Evolutionary conservation across 352 stramenopile species (phyloP).

Genomic region (Phytophthora hibernalis): DNA sequence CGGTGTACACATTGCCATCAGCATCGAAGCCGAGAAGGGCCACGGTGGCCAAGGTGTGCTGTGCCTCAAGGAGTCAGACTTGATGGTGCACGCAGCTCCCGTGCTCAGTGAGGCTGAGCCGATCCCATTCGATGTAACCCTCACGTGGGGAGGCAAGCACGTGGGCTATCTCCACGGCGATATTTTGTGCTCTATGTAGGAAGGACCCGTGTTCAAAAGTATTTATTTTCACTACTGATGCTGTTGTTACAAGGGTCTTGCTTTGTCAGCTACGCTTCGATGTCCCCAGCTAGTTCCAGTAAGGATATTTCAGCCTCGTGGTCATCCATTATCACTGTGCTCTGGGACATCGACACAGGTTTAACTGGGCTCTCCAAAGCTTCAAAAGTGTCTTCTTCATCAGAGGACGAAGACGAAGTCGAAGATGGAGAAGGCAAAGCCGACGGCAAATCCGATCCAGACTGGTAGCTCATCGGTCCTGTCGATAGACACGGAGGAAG

Average conservation of each 20-base stretch:
- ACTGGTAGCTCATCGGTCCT: constrained; percentile 6
- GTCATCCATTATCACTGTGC: constrained; percentile 2
- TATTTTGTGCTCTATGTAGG: constrained; percentile 54
- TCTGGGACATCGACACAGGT: background rate
- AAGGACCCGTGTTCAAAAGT: constrained; percentile 15
- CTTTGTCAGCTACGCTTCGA: constrained; percentile 6
- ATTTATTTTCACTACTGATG: constrained; percentile 27
- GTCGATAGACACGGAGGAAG: constrained; percentile 49
- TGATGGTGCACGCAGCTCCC: constrained; percentile 51
- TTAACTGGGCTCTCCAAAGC: constrained; percentile 23
- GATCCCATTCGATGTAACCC: constrained; percentile 71
- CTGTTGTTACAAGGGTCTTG: constrained; percentile 6
- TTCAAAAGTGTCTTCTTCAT: constrained; percentile 29
- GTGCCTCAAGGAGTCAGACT: constrained; percentile 67
- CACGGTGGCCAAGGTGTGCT: constrained; percentile 72
- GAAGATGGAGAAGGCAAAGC: constrained; percentile 31
- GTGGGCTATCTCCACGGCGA: constrained; percentile 62
- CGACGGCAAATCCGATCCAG: constrained; percentile 26
- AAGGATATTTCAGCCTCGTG: constrained; percentile 49
- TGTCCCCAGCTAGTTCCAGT: constrained; percentile 50
- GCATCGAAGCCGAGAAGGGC: constrained; percentile 65
- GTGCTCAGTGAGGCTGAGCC: constrained; percentile 52
- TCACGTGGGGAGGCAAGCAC: constrained; percentile 80
- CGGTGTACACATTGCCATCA: constrained; percentile 73
- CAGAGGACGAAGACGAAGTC: constrained; percentile 43